Percentiles rank a stretch among this genome's conserved stretches.
Conservation (phyloP, 345 rosid species). For the Eucalyptus grandis region DNA sequence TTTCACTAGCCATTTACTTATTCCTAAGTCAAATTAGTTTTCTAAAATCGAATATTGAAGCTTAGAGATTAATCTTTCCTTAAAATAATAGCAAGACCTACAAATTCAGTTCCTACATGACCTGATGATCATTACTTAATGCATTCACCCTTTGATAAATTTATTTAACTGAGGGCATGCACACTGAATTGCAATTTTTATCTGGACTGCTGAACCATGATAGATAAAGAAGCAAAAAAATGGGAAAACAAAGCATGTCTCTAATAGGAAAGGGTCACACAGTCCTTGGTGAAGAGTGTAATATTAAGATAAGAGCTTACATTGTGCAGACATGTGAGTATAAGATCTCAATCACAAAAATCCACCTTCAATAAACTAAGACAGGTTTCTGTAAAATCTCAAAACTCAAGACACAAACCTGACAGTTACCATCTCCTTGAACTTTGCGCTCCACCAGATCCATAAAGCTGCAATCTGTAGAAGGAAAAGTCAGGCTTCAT, state of each 20-base stretch:
- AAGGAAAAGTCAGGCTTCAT: neutral
- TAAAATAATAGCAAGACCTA: neutral
- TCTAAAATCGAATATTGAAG: neutral
- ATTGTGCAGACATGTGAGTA: neutral
- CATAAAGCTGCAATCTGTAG: slow-evolving; percentile 48
- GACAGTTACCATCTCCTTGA: slow-evolving; percentile 67
- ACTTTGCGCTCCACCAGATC: slow-evolving; percentile 56
- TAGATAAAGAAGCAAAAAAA: neutral
- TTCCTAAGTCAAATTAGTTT: neutral
- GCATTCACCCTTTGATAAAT: neutral
- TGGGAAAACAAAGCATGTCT: neutral
- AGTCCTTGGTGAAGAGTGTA: neutral
- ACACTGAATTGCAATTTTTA: neutral
- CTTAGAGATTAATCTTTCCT: neutral
- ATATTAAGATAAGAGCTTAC: neutral
- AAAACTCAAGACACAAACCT: slow-evolving; percentile 14
- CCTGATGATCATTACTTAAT: neutral
- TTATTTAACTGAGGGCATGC: neutral
- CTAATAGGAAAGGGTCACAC: neutral
- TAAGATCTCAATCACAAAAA: neutral
- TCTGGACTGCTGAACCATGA: neutral
- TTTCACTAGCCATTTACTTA: neutral
- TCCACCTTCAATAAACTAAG: neutral
- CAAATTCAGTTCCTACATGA: neutral
- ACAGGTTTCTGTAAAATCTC: neutral